Conservation (phyloP, 148 eudicot species). For the Rhododendron ferrugineum region DNA sequence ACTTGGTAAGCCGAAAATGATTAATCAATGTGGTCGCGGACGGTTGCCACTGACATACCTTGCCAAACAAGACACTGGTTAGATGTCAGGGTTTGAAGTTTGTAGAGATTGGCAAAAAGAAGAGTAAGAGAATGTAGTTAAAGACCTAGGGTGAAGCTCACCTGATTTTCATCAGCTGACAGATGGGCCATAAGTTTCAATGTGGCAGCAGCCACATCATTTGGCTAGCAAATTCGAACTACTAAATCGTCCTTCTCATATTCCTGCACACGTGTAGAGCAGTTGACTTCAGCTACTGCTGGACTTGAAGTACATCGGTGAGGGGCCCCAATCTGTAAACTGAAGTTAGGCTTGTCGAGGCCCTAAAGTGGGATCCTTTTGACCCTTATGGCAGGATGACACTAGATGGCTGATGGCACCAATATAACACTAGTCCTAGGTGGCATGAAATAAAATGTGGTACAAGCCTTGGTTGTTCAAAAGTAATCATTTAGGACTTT, state of each 20-base stretch:
- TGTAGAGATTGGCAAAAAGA: not conserved
- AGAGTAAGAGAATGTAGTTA: not conserved
- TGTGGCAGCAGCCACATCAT: not conserved
- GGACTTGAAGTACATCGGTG: not conserved
- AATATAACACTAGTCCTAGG: not conserved
- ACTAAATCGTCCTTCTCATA: not conserved
- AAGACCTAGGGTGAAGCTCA: not conserved
- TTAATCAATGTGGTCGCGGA: not conserved
- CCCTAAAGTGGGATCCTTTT: not conserved
- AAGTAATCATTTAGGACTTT: not conserved
- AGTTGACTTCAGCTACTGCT: not conserved
- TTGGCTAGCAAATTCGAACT: not conserved
- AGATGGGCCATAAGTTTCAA: not conserved
- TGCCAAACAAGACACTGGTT: not conserved
- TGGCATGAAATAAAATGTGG: not conserved
- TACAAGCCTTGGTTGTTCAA: not conserved
- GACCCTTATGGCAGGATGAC: not conserved
- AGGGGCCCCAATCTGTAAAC: not conserved
- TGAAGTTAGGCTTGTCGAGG: not conserved
- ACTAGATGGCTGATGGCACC: not conserved
- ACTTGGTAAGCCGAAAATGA: not conserved
- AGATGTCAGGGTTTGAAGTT: not conserved
- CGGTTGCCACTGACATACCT: not conserved
- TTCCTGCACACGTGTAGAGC: not conserved
- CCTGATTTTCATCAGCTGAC: not conserved